Conservation (phyloP, 83 land plant genomes). For the Picea abies region DNA sequence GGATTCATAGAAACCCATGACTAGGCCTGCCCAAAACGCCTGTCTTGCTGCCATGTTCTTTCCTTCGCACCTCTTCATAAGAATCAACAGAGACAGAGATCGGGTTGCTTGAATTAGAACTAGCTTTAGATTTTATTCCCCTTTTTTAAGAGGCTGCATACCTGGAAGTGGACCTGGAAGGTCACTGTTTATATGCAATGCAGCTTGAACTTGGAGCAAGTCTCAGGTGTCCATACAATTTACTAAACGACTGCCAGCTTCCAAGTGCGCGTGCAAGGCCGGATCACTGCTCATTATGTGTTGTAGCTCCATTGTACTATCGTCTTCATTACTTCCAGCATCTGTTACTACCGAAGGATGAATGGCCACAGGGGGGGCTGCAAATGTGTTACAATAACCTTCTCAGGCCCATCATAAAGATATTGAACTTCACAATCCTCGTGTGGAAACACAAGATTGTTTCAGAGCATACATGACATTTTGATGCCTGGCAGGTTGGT, state of each 20-base stretch:
- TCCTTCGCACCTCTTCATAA: too few species aligned
- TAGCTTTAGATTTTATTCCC: too few species aligned
- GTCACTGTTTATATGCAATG: slow-evolving; percentile 91
- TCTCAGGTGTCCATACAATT: slow-evolving; percentile 71
- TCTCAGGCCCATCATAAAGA: slow-evolving; percentile 89
- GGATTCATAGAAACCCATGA: too few species aligned
- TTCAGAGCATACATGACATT: too few species aligned
- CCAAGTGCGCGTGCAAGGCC: slow-evolving; percentile 54
- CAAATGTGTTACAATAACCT: slow-evolving; percentile 81
- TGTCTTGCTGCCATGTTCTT: too few species aligned
- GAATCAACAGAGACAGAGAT: too few species aligned
- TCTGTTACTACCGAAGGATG: slow-evolving; percentile 87
- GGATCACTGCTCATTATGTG: slow-evolving; percentile 65
- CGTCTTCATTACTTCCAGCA: slow-evolving; percentile 92
- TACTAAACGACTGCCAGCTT: slow-evolving; percentile 27
- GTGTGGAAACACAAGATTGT: too few species aligned
- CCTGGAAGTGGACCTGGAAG: slow-evolving; percentile 60
- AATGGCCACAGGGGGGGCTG: slow-evolving; percentile 85
- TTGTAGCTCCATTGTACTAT: slow-evolving; percentile 60
- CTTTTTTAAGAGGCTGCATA: slow-evolving; percentile 50
- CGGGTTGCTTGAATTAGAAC: too few species aligned
- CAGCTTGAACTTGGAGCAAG: slow-evolving; percentile 77
- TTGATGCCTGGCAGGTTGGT: too few species aligned
- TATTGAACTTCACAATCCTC: slow-evolving; percentile 91
- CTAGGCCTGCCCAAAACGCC: too few species aligned